phyloP scores from a whole-genome alignment of 768 basidiomycete species.

The Paxillus rubicundulus region DNA sequence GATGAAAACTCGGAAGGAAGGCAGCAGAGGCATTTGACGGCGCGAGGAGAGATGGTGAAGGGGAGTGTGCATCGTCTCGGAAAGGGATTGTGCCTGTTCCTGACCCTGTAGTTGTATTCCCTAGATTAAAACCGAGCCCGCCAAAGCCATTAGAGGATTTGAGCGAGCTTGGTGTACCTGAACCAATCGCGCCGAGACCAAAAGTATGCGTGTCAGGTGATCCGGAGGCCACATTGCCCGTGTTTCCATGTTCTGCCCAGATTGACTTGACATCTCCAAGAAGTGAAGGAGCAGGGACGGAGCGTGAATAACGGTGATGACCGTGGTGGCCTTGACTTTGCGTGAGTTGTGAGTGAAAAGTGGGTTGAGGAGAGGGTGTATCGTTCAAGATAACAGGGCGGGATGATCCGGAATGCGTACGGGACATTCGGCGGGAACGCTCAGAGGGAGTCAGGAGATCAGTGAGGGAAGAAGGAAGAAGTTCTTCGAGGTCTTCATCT shows the following conservation, averaged over 20 bases:
- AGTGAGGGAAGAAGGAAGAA: slow-evolving; percentile 83
- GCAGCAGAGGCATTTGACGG: slow-evolving; percentile 82
- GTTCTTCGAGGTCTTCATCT: slow-evolving; percentile 83
- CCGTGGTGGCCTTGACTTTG: slow-evolving; percentile 23
- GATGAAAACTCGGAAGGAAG: slow-evolving; percentile 72
- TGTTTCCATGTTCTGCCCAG: slow-evolving; percentile 62
- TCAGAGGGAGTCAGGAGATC: slow-evolving; percentile 91
- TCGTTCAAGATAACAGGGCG: slow-evolving; percentile 22
- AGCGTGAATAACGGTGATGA: slow-evolving; percentile 74
- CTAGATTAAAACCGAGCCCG: slow-evolving; percentile 12
- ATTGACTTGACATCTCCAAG: slow-evolving; percentile 76
- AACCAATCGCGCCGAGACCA: slow-evolving; percentile 24
- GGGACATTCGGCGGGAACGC: slow-evolving; percentile 74
- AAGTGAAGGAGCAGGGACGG: slow-evolving; percentile 75
- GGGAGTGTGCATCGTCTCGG: slow-evolving; percentile 36
- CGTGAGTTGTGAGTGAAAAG: slow-evolving; percentile 10
- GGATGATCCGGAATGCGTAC: slow-evolving; percentile 54
- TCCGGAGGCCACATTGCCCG: slow-evolving; percentile 32
- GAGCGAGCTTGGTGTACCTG: slow-evolving; percentile 53
- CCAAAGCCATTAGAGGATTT: slow-evolving; percentile 43
- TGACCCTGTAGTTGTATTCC: slow-evolving; percentile 5
- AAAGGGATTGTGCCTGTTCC: slow-evolving; percentile 20
- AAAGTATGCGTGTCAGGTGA: slow-evolving; percentile 35
- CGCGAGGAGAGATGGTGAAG: slow-evolving; percentile 39
- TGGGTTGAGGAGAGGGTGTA: slow-evolving; percentile 15